Evolutionary conservation across 148 eudicot species (phyloP).

Genomic region (Spergularia marina): DNA sequence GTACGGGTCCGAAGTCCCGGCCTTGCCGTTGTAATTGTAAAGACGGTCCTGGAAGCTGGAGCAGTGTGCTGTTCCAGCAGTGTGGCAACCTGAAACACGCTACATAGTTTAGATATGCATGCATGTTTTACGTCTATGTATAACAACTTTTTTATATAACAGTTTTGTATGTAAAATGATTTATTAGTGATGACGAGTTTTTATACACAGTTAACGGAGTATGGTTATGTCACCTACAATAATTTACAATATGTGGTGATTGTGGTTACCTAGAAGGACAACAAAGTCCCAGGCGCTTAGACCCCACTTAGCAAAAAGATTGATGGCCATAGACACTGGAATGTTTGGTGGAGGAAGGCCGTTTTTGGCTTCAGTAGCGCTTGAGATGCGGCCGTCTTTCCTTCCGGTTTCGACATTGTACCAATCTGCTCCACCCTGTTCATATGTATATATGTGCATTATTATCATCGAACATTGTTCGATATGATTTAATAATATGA

Average conservation of each 20-base stretch:
- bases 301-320: slow-evolving; percentile 9
- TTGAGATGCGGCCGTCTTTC: slow-evolving; percentile 21
- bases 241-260: too few species aligned
- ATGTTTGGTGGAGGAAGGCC: slow-evolving; percentile 8
- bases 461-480: too few species aligned
- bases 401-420: slow-evolving; percentile 25
- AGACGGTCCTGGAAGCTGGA: slow-evolving; percentile 22
- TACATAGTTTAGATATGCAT: too few species aligned
- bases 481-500: too few species aligned
- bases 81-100: slow-evolving; percentile 22
- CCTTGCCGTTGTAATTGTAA: slow-evolving; percentile 10
- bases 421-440: slow-evolving; percentile 32
- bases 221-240: too few species aligned
- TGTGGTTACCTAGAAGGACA: slow-evolving; percentile 25
- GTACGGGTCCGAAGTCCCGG: slow-evolving; percentile 25
- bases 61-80: slow-evolving; percentile 27
- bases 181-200: too few species aligned
- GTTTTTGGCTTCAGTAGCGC: slow-evolving; percentile 14
- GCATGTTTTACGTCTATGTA: too few species aligned
- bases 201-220: too few species aligned
- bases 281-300: slow-evolving; percentile 21
- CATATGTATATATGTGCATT: too few species aligned
- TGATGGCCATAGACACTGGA: slow-evolving; percentile 12
- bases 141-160: background rate
- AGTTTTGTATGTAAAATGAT: too few species aligned